Base-by-base conservation (phyloP, 2,329 filamentous ascomycete species). In the Simplicillium aogashimaense region DNA sequence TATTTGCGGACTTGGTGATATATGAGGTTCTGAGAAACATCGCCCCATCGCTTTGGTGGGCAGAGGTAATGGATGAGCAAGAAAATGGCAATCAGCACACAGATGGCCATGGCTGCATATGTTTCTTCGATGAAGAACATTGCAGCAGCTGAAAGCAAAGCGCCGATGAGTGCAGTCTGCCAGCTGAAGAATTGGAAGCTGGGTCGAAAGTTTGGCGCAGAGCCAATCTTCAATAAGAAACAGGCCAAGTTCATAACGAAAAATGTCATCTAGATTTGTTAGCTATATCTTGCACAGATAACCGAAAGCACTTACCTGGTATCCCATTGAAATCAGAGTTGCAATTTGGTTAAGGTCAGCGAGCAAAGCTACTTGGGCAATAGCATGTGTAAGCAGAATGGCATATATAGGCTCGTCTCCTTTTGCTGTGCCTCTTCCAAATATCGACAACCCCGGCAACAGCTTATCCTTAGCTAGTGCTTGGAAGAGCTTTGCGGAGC, bases 51-150 rank as follows among this genome's bases (percentile, higher is more conserved):
- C 54, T 94, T 94, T 0, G 87, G 87, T 1, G 86, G 85, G 28
- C 83, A 83, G 1, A 83, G 80, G 50, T 90, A 94, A 53, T 94
- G 87, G 20, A 94, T 92, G 29, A 94, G 63, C 13, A 89, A 61
- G 56, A 94, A 94, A 2, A 94, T 67, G n/a, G 85, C 60, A 7
- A 90, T 67, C 7, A 94, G 66, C 14, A 89, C 66, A 11, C 74
- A 79, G 14, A 92, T 80, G 37, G 85, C 88, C 1, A 76, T 78
- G 1, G 81, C 76, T 0, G 87, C 87, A 50, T 88, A 90, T 0
- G 86, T 70, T 20, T 82, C 83, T 55, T 94, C 85, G 17, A 94
- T 86, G 55, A 94, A 92, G 57, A 94, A 89, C 87, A 94, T 94
- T 47, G 83, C 86, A 2, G 72, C 72, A 0, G 82, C 84, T 17